Percentiles rank a stretch among this genome's conserved stretches.
Evolutionary conservation across 768 basidiomycete species (phyloP).

Genomic region (Lactifluus hygrophoroides): DNA sequence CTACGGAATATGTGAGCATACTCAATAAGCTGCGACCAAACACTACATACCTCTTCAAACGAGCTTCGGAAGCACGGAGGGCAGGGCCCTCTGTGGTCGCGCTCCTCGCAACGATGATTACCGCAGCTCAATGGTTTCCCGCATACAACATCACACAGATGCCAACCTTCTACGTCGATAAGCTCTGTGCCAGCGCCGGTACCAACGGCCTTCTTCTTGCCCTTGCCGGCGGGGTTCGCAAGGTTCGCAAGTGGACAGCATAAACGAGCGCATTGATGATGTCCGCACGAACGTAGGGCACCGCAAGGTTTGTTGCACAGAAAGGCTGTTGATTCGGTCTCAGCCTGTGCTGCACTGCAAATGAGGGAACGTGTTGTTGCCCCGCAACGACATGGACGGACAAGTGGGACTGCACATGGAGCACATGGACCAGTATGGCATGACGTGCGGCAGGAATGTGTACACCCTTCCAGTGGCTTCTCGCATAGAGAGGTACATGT

Average conservation of each 20-base stretch:
- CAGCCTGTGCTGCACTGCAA: slow-evolving; percentile 43
- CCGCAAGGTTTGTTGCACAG: slow-evolving; percentile 75
- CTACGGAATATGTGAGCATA: slow-evolving; percentile 27
- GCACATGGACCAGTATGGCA: slow-evolving; percentile 82
- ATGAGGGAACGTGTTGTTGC: slow-evolving; percentile 44
- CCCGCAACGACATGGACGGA: slow-evolving; percentile 83
- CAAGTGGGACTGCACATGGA: slow-evolving; percentile 62
- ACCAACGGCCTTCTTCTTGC: slow-evolving; percentile 44
- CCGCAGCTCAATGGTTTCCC: slow-evolving; percentile 67
- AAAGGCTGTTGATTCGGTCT: slow-evolving; percentile 40
- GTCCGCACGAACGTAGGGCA: slow-evolving; percentile 73
- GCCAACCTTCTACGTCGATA: slow-evolving; percentile 59
- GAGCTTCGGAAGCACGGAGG: slow-evolving; percentile 77
- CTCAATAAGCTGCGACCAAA: neutral
- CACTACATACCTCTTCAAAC: slow-evolving; percentile 78
- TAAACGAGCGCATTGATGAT: slow-evolving; percentile 73
- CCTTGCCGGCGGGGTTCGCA: slow-evolving; percentile 41
- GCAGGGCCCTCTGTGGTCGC: slow-evolving; percentile 80
- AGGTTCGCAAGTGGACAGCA: slow-evolving; percentile 86
- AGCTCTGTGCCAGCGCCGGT: slow-evolving; percentile 31
- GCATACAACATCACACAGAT: slow-evolving; percentile 79
- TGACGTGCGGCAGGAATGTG: slow-evolving; percentile 55
- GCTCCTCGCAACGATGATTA: slow-evolving; percentile 66
- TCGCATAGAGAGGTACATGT: slow-evolving; percentile 66
- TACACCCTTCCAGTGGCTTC: slow-evolving; percentile 55